A percentile compares a stretch with the other conserved stretches of the same genome.
phyloP scores from a whole-genome alignment of 2,329 filamentous ascomycete genomes.

The Hypoxylon sp. region DNA sequence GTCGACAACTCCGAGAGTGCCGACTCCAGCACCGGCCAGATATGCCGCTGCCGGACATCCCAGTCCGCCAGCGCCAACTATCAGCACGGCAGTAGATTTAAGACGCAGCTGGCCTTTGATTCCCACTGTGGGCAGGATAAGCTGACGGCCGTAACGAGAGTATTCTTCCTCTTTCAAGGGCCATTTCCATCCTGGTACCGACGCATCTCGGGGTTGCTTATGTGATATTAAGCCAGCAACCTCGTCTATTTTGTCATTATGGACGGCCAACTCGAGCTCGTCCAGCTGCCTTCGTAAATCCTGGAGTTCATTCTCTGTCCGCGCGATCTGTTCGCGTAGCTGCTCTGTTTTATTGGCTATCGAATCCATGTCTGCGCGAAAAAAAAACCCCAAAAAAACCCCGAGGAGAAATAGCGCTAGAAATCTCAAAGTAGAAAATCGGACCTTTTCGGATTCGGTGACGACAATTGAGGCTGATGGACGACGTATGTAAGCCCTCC shows the following conservation, averaged over 20 bases:
- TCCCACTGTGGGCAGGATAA: slow-evolving; percentile 87
- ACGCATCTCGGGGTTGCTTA: slow-evolving; percentile 4
- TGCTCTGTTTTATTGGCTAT: slow-evolving; percentile 49
- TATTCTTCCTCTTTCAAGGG: slow-evolving; percentile 81
- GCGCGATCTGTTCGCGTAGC: slow-evolving; percentile 61
- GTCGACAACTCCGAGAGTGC: slow-evolving; percentile 85
- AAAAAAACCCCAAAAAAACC: no score
- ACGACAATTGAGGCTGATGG: slow-evolving; percentile 25
- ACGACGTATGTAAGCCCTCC: not conserved
- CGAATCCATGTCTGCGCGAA: slow-evolving; percentile 21
- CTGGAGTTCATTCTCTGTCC: slow-evolving; percentile 61
- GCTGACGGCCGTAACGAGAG: slow-evolving; percentile 86
- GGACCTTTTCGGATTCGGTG: slow-evolving; percentile 7
- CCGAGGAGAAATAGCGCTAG: slow-evolving; percentile 9
- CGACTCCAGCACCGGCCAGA: slow-evolving; percentile 88
- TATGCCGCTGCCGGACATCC: slow-evolving; percentile 96
- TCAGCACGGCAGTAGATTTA: slow-evolving; percentile 75
- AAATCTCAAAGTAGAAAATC: not conserved
- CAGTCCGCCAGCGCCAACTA: slow-evolving; percentile 89
- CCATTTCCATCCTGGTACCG: slow-evolving; percentile 65
- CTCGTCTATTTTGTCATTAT: slow-evolving; percentile 13
- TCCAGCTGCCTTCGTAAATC: slow-evolving; percentile 60
- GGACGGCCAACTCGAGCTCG: slow-evolving; percentile 51
- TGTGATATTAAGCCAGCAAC: not conserved
- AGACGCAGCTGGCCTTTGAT: slow-evolving; percentile 82